These are phyloP conservation scores for Massospora cicadina DNA, from an alignment of 371 early-diverging fungal species.

Conservation along the genomic window DNA sequence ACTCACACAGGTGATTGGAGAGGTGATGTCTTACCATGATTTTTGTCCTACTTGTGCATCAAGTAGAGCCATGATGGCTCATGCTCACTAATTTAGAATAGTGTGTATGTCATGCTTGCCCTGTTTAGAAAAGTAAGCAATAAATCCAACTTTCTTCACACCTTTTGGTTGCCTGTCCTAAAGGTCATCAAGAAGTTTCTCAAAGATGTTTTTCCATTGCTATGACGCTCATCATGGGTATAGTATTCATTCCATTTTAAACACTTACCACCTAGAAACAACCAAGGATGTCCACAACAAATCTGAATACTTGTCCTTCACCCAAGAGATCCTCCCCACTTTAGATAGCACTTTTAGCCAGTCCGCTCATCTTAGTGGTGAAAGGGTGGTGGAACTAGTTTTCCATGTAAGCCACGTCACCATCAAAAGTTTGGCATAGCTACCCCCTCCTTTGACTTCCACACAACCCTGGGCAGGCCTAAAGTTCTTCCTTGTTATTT, in stretches of 20 bases:
- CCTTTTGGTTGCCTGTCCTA: background rate
- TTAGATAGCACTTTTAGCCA: background rate
- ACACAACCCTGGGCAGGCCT: background rate
- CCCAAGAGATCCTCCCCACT: background rate
- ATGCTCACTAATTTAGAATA: background rate
- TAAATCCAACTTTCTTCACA: background rate
- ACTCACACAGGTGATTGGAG: background rate
- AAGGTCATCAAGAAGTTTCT: background rate
- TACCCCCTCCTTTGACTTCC: background rate
- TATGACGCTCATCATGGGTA: background rate
- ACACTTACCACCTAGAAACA: background rate
- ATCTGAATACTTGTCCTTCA: background rate
- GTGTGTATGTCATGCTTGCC: background rate
- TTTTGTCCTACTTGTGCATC: background rate
- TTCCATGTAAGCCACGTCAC: background rate
- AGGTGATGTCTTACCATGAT: background rate
- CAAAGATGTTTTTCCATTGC: background rate
- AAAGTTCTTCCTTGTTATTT: background rate
- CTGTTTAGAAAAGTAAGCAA: background rate
- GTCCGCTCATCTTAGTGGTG: background rate
- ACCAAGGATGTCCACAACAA: background rate
- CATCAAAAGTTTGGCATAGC: background rate
- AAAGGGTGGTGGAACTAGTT: background rate
- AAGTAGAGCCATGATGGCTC: background rate
- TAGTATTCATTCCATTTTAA: background rate